Evolutionary conservation across 805 yeast genomes (phyloP).

Genomic region (Pichia pseudocactophila): DNA sequence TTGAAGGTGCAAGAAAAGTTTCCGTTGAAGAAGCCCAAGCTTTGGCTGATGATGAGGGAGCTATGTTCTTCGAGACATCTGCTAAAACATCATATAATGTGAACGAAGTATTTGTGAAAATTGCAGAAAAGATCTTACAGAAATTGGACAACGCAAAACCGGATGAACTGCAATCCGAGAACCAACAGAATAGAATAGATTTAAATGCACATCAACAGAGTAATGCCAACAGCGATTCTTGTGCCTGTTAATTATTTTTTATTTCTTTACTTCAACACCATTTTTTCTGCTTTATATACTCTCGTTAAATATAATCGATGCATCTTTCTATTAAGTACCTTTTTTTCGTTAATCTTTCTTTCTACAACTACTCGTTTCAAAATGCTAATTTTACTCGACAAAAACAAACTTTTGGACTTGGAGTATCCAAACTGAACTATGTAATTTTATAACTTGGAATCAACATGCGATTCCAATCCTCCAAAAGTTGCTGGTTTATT

Average conservation of each 20-base stretch:
- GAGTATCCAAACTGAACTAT: too few species aligned
- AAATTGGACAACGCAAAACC: constrained; percentile 13
- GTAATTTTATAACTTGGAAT: constrained; percentile 35
- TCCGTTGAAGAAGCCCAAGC: constrained; percentile 78
- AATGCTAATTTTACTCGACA: too few species aligned
- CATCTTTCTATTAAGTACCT: not conserved
- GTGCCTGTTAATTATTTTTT: constrained; percentile 26
- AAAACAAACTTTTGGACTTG: too few species aligned
- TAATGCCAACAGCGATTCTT: constrained; percentile 17
- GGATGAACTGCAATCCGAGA: not conserved
- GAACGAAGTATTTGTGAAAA: constrained; percentile 81
- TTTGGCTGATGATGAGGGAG: constrained; percentile 84
- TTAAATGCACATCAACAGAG: constrained; percentile 26
- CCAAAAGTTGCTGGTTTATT: constrained; percentile 51
- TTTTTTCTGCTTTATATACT: not conserved
- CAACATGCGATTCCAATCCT: constrained; percentile 34
- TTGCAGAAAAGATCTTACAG: constrained; percentile 78
- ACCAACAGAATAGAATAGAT: constrained; percentile 26
- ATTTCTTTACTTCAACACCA: not conserved
- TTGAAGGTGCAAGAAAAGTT: constrained; percentile 61
- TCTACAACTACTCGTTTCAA: too few species aligned
- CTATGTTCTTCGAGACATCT: constrained; percentile 87
- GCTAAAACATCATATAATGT: constrained; percentile 89
- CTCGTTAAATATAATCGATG: not conserved
- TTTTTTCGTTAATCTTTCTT: too few species aligned